phyloP scores from a whole-genome alignment of 495 filamentous ascomycete species.

The Penicillium cosmopolitanum region DNA sequence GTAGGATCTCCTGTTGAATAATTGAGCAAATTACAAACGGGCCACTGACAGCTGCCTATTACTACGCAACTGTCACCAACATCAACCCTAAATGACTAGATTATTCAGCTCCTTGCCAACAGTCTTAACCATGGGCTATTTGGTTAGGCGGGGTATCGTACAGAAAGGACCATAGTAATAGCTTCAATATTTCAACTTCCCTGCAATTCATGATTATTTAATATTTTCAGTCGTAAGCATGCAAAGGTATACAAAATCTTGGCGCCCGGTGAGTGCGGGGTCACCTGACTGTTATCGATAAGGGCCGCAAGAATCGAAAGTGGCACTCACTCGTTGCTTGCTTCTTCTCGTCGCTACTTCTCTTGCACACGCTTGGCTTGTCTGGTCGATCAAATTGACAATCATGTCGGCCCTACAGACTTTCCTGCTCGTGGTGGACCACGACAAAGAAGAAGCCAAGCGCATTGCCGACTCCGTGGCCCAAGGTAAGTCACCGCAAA shows the following conservation, averaged over 20 bases:
- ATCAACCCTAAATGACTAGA: too few relatives aligned
- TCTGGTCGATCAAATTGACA: constrained; percentile 25
- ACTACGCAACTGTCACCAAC: too few relatives aligned
- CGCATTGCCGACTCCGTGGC: constrained; percentile 62
- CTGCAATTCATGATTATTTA: too few relatives aligned
- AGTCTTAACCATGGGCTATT: too few relatives aligned
- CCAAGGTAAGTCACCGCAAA: constrained; percentile 44
- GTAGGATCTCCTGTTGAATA: too few relatives aligned
- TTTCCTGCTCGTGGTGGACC: constrained; percentile 67
- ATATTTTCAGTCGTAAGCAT: too few relatives aligned
- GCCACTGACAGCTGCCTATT: too few relatives aligned
- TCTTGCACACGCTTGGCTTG: constrained; percentile 10
- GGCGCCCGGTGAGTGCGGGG: background rate
- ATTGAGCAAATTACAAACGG: too few relatives aligned
- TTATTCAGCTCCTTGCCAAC: too few relatives aligned
- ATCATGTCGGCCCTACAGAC: constrained; percentile 65
- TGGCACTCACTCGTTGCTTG: constrained; percentile 12
- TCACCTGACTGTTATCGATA: constrained; percentile 5
- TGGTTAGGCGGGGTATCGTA: too few relatives aligned
- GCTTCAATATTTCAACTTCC: too few relatives aligned
- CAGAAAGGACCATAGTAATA: too few relatives aligned
- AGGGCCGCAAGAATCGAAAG: constrained; percentile 21
- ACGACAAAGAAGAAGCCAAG: constrained; percentile 62
- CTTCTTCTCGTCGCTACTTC: constrained; percentile 2
- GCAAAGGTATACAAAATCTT: background rate